Evolutionary conservation across 2,329 filamentous ascomycete species (phyloP).

Genomic region (Arthrocladium fulminans): DNA sequence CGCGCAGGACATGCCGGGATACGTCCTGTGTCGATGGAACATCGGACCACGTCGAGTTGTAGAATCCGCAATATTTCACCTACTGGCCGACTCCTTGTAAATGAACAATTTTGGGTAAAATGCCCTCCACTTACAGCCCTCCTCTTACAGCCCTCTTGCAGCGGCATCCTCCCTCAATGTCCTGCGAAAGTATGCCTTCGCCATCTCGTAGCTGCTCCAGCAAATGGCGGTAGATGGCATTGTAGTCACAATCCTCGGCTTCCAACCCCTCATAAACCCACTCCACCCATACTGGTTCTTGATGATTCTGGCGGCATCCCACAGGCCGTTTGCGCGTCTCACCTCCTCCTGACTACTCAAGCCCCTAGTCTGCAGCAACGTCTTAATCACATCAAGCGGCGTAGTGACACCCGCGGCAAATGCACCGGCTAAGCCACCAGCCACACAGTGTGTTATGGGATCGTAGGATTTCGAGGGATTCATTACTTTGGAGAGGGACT

Average conservation of each 20-base stretch:
- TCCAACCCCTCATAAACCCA: constrained; percentile 89
- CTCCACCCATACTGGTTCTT: constrained; percentile 72
- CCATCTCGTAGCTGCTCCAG: constrained; percentile 64
- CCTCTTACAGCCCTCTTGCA: constrained; percentile 6
- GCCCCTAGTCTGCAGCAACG: constrained; percentile 86
- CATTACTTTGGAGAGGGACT: constrained; percentile 88
- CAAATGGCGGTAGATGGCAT: constrained; percentile 99
- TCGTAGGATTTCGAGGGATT: constrained; percentile 75
- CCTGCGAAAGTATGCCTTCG: constrained; percentile 56
- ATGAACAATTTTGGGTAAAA: no score
- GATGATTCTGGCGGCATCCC: constrained; percentile 70
- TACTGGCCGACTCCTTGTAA: neutral
- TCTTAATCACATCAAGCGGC: constrained; percentile 97
- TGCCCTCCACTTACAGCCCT: no score
- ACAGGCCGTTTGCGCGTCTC: constrained; percentile 72
- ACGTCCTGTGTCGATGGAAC: no score
- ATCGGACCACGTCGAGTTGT: no score
- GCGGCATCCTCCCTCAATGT: constrained; percentile 24
- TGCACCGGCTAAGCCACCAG: constrained; percentile 85
- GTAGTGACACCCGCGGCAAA: constrained; percentile 91
- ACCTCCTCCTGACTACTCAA: constrained; percentile 72
- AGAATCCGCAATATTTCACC: neutral
- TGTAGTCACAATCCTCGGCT: constrained; percentile 84
- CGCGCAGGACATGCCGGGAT: no score
- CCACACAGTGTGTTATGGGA: constrained; percentile 84